Percentiles rank a stretch among this genome's conserved stretches.
phyloP scores from a whole-genome alignment of 225 moss, liverwort and hornwort species.

The Bryum argenteum region DNA sequence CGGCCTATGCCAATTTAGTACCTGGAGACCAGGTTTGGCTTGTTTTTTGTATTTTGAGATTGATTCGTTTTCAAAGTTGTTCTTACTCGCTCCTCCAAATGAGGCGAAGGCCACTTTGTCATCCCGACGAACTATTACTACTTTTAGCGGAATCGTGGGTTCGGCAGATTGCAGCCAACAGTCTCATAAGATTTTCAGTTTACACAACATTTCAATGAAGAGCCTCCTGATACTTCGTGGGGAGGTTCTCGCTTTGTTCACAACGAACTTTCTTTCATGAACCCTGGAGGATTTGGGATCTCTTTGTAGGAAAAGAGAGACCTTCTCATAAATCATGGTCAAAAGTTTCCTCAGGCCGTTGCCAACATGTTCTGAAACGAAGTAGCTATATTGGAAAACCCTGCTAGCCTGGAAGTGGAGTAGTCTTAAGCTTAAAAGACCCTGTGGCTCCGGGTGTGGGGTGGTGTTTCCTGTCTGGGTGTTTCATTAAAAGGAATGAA shows the following conservation, averaged over 20 bases:
- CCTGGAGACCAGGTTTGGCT: constrained; percentile 70
- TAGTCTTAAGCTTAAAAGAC: constrained; percentile 2
- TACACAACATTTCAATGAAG: neutral
- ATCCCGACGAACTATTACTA: constrained; percentile 10
- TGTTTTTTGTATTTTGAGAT: neutral
- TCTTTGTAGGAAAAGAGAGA: neutral
- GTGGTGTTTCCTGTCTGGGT: constrained; percentile 11
- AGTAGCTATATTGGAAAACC: neutral
- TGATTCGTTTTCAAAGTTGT: too few species aligned
- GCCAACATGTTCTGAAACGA: neutral
- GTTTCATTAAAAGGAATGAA: constrained; percentile 12
- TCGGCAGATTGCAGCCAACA: constrained; percentile 21
- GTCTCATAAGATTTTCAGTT: neutral
- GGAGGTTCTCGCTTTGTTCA: neutral
- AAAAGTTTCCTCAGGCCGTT: neutral
- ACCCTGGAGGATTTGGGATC: neutral
- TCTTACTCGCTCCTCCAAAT: constrained; percentile 1
- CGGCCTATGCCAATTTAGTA: constrained; percentile 46
- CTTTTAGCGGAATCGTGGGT: constrained; percentile 3
- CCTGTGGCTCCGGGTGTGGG: neutral
- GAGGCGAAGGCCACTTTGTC: constrained; percentile 9
- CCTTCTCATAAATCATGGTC: neutral
- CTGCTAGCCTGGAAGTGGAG: neutral
- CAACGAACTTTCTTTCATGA: neutral
- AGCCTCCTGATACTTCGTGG: neutral